These are phyloP conservation scores for Litsea cubeba DNA, from an alignment of 164 flowering plant species.

Conservation along the genomic window DNA sequence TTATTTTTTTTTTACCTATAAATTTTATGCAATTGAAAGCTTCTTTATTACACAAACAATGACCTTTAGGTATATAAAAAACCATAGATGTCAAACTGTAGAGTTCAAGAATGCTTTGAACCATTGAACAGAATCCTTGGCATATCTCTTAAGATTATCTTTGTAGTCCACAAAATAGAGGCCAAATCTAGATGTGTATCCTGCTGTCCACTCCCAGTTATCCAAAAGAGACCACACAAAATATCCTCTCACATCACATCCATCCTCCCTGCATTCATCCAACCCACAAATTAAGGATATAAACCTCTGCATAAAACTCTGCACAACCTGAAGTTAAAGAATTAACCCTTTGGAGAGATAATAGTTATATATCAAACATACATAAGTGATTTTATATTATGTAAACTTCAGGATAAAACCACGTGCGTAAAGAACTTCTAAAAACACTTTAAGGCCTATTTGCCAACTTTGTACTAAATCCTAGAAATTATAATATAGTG, in stretches of 20 bases:
- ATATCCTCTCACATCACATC: constrained; percentile 85
- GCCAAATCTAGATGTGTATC: constrained; percentile 81
- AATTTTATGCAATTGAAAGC: neutral
- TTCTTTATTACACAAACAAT: neutral
- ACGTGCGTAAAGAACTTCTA: too few species aligned
- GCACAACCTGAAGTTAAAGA: too few species aligned
- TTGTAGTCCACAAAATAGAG: constrained; percentile 77
- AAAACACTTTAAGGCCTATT: too few species aligned
- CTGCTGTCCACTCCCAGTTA: constrained; percentile 94
- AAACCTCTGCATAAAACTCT: neutral
- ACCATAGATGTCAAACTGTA: neutral
- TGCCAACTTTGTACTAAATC: too few species aligned
- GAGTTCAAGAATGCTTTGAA: constrained; percentile 57
- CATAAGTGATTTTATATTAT: too few species aligned
- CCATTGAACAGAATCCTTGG: constrained; percentile 86
- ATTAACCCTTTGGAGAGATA: too few species aligned
- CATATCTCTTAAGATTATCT: constrained; percentile 68
- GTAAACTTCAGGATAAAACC: too few species aligned
- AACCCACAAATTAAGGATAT: neutral
- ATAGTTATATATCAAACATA: too few species aligned
- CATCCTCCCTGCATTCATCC: constrained; percentile 67
- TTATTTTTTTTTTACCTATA: neutral
- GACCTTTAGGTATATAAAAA: neutral
- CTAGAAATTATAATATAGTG: too few species aligned
- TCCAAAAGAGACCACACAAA: constrained; percentile 89